A percentile compares a stretch with the other conserved stretches of the same genome.
These are phyloP conservation scores for Asclepias syriaca DNA, from an alignment of 257 asterid species.

Conservation along the genomic window DNA sequence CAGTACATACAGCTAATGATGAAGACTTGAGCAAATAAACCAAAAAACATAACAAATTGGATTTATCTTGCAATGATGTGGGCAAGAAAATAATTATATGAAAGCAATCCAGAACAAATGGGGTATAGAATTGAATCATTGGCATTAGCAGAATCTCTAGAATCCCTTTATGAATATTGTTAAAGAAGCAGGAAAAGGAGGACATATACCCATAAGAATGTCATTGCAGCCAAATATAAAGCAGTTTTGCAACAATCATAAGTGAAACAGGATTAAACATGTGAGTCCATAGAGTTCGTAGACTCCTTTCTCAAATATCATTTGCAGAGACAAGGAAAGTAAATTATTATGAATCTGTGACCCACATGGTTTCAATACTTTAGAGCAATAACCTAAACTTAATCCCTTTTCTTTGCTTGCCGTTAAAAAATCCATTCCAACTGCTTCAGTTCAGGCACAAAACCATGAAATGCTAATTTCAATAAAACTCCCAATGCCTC, in stretches of 20 bases:
- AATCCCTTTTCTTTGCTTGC: background rate
- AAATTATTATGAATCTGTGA: too few species aligned
- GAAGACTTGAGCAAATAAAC: too few species aligned
- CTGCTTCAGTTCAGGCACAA: background rate
- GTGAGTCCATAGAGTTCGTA: background rate
- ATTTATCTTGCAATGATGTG: background rate
- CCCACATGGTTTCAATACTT: background rate
- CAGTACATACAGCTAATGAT: background rate
- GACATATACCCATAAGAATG: background rate
- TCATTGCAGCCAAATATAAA: background rate
- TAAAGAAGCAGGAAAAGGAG: background rate
- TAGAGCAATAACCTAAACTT: background rate
- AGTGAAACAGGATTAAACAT: background rate
- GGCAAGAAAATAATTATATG: background rate
- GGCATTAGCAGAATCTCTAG: background rate
- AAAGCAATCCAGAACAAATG: background rate
- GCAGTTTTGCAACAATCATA: background rate
- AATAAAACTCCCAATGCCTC: background rate
- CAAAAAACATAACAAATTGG: background rate
- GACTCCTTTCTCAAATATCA: background rate
- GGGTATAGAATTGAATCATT: background rate
- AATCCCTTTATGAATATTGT: background rate
- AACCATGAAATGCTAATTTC: background rate
- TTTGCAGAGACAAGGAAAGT: background rate
- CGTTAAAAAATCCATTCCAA: background rate